A percentile compares a stretch with the other conserved stretches of the same genome.
Evolutionary conservation across 345 rosid species (phyloP).

Genomic region (Gossypium rotundifolium): DNA sequence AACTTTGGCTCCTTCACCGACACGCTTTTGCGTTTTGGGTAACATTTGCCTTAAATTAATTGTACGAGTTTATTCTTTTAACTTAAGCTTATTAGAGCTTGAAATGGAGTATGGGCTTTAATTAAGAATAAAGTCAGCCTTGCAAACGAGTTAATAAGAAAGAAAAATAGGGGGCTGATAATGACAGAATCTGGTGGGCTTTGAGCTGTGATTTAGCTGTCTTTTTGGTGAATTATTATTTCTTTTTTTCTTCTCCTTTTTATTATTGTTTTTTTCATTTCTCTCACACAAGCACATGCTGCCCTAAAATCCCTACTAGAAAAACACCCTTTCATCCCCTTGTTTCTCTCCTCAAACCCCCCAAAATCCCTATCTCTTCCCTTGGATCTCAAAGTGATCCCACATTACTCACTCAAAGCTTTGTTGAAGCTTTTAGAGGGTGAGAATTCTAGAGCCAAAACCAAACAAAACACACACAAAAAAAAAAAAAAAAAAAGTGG

Average conservation of each 20-base stretch:
- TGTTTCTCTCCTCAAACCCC: slow-evolving; percentile 27
- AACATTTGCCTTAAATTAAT: background rate
- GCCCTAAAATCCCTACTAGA: slow-evolving; percentile 32
- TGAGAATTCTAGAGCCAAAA: background rate
- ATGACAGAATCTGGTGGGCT: slow-evolving; percentile 47
- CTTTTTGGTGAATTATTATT: slow-evolving; percentile 33
- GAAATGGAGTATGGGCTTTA: slow-evolving; percentile 13
- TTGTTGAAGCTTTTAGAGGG: background rate
- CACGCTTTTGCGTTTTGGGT: background rate
- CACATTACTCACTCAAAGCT: background rate
- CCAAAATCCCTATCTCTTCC: slow-evolving; percentile 7
- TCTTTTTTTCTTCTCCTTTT: background rate
- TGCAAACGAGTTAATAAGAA: background rate
- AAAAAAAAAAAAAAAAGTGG: slow-evolving; percentile 19
- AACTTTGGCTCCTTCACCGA: background rate
- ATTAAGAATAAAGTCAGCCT: slow-evolving; percentile 14
- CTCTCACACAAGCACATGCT: slow-evolving; percentile 23
- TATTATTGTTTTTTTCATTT: background rate
- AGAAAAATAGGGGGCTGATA: background rate
- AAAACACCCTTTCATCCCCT: slow-evolving; percentile 23
- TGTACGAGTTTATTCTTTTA: background rate
- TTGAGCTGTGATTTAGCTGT: slow-evolving; percentile 96
- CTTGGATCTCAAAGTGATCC: slow-evolving; percentile 16
- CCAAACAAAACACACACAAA: background rate
- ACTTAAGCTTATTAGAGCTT: background rate